Conservation (phyloP, 176 grass and related monocot species). For the Carex myosuroides region DNA sequence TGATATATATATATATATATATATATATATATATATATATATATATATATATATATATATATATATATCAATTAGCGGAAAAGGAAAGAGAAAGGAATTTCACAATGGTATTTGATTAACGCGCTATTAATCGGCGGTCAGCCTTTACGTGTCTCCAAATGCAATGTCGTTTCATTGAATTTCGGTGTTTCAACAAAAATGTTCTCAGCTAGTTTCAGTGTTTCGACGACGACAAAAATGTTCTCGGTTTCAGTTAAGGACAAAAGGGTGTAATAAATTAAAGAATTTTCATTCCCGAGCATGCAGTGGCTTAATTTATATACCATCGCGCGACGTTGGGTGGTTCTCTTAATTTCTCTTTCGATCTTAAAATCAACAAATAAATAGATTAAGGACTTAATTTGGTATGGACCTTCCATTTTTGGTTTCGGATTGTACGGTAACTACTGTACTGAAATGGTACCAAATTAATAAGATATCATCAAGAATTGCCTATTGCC, state of each 20-base stretch:
- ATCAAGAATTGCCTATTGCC: not conserved
- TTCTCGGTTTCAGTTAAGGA: not conserved
- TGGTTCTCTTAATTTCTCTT: not conserved
- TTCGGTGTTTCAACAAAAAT: not conserved
- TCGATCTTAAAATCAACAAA: not conserved
- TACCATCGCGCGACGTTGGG: too few relatives aligned
- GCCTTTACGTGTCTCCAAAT: not conserved
- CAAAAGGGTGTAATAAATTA: not conserved
- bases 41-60: too few relatives aligned
- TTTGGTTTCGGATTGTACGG: not conserved
- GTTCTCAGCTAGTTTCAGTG: not conserved
- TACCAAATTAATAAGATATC: not conserved
- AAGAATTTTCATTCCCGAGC: not conserved
- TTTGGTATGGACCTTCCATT: not conserved
- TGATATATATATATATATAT: too few relatives aligned
- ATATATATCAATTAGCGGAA: not conserved
- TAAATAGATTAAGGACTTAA: not conserved
- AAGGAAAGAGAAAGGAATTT: not conserved
- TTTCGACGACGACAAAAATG: too few relatives aligned
- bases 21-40: too few relatives aligned
- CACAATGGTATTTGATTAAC: not conserved
- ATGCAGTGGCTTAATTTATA: not conserved
- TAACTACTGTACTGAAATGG: not conserved
- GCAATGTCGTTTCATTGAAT: not conserved
- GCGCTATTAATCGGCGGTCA: not conserved